Percentiles rank a stretch among this genome's conserved stretches.
Conservation (phyloP, 2,329 filamentous ascomycete genomes). For the Rasamsonia emersonii region DNA sequence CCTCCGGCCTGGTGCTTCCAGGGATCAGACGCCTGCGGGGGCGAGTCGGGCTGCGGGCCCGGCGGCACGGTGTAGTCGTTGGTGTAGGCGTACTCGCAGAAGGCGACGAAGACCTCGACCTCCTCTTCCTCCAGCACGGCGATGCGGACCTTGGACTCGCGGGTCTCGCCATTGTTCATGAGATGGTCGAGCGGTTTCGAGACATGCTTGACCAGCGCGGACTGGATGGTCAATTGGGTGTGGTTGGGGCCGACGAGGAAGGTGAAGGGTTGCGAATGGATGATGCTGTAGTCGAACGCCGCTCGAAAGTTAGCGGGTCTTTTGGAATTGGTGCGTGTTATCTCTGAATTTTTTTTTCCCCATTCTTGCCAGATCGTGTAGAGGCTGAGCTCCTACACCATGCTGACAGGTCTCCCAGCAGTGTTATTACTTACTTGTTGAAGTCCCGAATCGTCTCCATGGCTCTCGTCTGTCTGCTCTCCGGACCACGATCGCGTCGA, state of each 20-base stretch:
- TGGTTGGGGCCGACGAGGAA: slow-evolving; percentile 39
- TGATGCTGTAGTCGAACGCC: slow-evolving; percentile 30
- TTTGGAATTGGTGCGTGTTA: slow-evolving; percentile 8
- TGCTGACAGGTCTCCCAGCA: too few relatives aligned
- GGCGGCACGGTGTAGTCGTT: slow-evolving; percentile 36
- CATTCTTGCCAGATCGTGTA: slow-evolving; percentile 1
- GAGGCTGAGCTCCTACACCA: not conserved
- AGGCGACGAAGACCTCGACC: slow-evolving; percentile 41
- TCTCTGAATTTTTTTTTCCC: not conserved
- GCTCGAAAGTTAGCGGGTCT: slow-evolving; percentile 13
- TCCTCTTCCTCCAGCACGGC: slow-evolving; percentile 39
- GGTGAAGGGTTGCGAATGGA: slow-evolving; percentile 36
- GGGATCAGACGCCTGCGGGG: not conserved
- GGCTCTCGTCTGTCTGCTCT: slow-evolving; percentile 7
- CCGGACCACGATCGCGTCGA: too few relatives aligned
- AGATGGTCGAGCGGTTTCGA: slow-evolving; percentile 36
- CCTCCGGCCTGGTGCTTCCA: slow-evolving; percentile 12
- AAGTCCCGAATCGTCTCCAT: slow-evolving; percentile 24
- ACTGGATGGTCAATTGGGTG: slow-evolving; percentile 40
- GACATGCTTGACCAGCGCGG: slow-evolving; percentile 35
- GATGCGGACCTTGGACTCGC: slow-evolving; percentile 35
- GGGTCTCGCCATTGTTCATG: slow-evolving; percentile 39
- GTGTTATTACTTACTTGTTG: slow-evolving; percentile 24
- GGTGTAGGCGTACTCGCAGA: slow-evolving; percentile 43
- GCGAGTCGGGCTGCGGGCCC: slow-evolving; percentile 7